A percentile compares a stretch with the other conserved stretches of the same genome.
Evolutionary conservation across 2,329 filamentous ascomycete species (phyloP).

Genomic region (Xylariales sp.): DNA sequence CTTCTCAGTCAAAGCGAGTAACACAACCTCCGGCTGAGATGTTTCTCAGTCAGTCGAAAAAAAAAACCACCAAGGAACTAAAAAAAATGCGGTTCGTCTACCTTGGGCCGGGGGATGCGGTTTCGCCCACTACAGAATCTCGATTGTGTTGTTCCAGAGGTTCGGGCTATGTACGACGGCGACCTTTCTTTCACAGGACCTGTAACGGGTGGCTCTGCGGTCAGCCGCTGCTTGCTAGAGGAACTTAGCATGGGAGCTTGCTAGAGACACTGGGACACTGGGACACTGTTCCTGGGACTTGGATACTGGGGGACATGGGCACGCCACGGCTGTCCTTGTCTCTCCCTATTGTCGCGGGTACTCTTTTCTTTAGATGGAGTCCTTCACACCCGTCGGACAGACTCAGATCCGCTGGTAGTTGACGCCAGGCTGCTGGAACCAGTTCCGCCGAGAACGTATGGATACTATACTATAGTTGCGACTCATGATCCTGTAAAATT

Average conservation of each 20-base stretch:
- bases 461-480: not conserved
- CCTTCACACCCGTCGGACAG: conserved; percentile 26
- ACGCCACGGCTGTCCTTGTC: conserved; percentile 34
- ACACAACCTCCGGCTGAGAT: conserved; percentile 26
- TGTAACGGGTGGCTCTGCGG: conserved; percentile 35
- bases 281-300: conserved; percentile 33
- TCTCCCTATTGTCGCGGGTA: conserved; percentile 34
- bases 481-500: not conserved
- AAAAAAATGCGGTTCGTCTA: conserved; percentile 4
- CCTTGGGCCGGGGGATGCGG: not conserved
- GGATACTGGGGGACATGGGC: conserved; percentile 26
- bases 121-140: conserved; percentile 15
- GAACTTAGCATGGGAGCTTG: conserved; percentile 10
- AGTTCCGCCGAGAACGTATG: not conserved
- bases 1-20: conserved; percentile 13
- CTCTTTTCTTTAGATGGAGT: conserved; percentile 10
- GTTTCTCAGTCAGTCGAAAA: not conserved
- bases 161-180: conserved; percentile 21
- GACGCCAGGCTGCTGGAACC: conserved; percentile 15
- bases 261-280: conserved; percentile 26
- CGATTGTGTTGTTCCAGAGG: conserved; percentile 27
- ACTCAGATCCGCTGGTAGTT: conserved; percentile 27
- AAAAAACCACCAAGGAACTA: too few species aligned
- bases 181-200: conserved; percentile 25
- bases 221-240: conserved; percentile 26